These are phyloP conservation scores for Fragaria nilgerrensis DNA, from an alignment of 306 rosid genomes.

Conservation along the genomic window DNA sequence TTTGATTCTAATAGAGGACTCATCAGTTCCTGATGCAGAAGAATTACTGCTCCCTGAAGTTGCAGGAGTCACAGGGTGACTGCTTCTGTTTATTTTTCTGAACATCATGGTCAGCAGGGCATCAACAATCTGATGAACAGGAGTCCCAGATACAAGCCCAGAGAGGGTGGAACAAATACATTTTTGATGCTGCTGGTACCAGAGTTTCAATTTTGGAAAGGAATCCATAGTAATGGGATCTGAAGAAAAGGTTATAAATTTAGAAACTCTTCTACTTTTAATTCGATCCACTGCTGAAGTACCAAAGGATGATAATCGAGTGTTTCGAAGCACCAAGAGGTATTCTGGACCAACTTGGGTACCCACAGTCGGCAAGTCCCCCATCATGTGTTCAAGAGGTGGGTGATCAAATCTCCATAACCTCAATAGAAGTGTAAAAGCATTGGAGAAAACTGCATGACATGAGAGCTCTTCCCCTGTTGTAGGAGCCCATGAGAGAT, in stretches of 20 bases:
- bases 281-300: constrained; percentile 51
- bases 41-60: constrained; percentile 65
- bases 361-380: constrained; percentile 61
- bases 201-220: constrained; percentile 75
- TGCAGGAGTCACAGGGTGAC: constrained; percentile 55
- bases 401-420: constrained; percentile 86
- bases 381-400: constrained; percentile 62
- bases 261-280: constrained; percentile 52
- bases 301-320: constrained; percentile 50
- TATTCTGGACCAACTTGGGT: constrained; percentile 69
- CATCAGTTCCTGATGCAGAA: constrained; percentile 56
- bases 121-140: constrained; percentile 74
- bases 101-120: constrained; percentile 71
- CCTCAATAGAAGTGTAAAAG: constrained; percentile 80
- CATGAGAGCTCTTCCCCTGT: constrained; percentile 74
- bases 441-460: constrained; percentile 75
- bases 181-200: constrained; percentile 85
- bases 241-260: constrained; percentile 36
- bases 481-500: constrained; percentile 46
- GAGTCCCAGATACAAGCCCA: constrained; percentile 65
- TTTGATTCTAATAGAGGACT: constrained; percentile 60
- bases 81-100: constrained; percentile 55
- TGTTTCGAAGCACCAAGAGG: constrained; percentile 77
- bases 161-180: constrained; percentile 75
- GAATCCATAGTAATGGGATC: constrained; percentile 65